phyloP scores from a whole-genome alignment of 257 asterid genomes.

The Rehmannia glutinosa region DNA sequence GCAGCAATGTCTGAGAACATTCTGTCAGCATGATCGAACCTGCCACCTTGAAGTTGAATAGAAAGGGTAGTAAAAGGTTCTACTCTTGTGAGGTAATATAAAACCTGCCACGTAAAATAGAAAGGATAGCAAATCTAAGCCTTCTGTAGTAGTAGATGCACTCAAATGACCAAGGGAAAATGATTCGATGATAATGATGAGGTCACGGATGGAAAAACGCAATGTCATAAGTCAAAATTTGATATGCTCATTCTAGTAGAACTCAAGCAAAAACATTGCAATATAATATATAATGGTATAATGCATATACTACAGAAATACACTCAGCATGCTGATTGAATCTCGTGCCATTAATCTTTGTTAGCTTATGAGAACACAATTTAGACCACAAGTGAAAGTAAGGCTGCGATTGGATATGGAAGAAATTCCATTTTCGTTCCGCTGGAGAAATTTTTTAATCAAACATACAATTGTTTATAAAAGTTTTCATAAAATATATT shows the following conservation, averaged over 20 bases:
- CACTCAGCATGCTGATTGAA: background rate
- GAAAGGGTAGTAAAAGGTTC: slow-evolving; percentile 98
- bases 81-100: slow-evolving; percentile 84
- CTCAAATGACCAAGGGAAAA: slow-evolving; percentile 17
- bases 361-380: background rate
- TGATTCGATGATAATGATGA: background rate
- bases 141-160: slow-evolving; percentile 5
- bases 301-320: slow-evolving; percentile 4
- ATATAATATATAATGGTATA: background rate
- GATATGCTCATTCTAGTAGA: slow-evolving; percentile 5
- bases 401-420: too few relatives aligned
- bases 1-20: slow-evolving; percentile 91
- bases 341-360: slow-evolving; percentile 9
- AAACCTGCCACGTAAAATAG: slow-evolving; percentile 48
- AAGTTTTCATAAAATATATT: too few relatives aligned
- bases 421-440: too few relatives aligned
- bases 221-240: background rate
- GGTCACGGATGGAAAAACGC: slow-evolving; percentile 7
- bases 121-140: slow-evolving; percentile 13
- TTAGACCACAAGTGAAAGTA: background rate
- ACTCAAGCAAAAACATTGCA: slow-evolving; percentile 17
- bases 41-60: slow-evolving; percentile 97
- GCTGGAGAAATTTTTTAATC: too few relatives aligned
- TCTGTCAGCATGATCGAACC: slow-evolving; percentile 98
- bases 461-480: too few relatives aligned